Evolutionary conservation across 1,139 yeast genomes (phyloP), one percentile per base, ranked within the genome.

Genomic region (Zygosaccharomyces pseudobailii): DNA sequence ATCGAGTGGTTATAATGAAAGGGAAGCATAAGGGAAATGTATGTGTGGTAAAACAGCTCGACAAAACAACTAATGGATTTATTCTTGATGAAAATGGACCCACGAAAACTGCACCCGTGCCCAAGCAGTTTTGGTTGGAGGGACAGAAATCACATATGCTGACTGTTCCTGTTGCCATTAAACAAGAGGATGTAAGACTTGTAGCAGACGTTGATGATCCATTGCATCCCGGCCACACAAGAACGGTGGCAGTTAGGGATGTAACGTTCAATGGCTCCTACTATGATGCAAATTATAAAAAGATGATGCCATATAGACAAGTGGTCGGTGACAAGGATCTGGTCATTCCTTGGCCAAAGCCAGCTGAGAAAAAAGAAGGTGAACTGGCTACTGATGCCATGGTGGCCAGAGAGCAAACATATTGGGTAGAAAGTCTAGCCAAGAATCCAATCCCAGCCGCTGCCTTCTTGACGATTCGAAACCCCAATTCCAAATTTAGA

Each of bases 281-380:
- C 63, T 90, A 78, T 66, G 96, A 89, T 63, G 80, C 79, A 43
- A 80, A 85, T 56, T 82, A 84, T 66, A 84, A 82, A 65, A 74
- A 75, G 61, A 78, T 85, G 75, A 71, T 88, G 71, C 95, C 95
- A 21, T 78, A 78, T 53, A 79, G 97, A 69, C 78, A 80, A 55
- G 88, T 90, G 13, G 75, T 79, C 56, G 89, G 87, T 58, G 71
- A 71, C 31, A 78, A 79, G 36, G 74, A 77, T 42, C 71, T 87
- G 48, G 79, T 80, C 41, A 80, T 90, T 46, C 97, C 97, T 47
- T 90, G 96, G 95, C 97, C 97, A 37, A 77, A 80, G 55, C 95
- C 95, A 2, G 83, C 80, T 32, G 73, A 75, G 6, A 69, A 72
- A n/a, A 77, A 76, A 55, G 86, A 82, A 47, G 87, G 85, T 44